These are phyloP conservation scores for Lyophyllum shimeji DNA, from an alignment of 768 basidiomycete species.

Conservation along the genomic window DNA sequence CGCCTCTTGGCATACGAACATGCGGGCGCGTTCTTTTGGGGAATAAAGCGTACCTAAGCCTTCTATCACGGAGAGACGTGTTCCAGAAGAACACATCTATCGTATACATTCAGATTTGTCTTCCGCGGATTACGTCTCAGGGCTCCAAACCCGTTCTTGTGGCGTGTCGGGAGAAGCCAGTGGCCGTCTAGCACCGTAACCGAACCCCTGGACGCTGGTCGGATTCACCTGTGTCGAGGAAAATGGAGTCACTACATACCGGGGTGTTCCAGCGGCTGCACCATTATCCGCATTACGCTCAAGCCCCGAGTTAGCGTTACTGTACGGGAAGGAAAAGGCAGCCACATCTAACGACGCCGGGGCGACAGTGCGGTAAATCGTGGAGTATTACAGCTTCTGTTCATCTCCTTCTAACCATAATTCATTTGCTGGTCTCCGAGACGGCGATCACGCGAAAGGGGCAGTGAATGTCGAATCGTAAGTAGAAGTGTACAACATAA, in stretches of 20 bases:
- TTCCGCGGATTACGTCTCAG: background rate
- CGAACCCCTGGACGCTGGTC: background rate
- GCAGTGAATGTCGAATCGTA: background rate
- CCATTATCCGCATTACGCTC: background rate
- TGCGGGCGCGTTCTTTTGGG: background rate
- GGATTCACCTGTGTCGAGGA: background rate
- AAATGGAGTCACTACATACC: no score
- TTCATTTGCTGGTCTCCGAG: background rate
- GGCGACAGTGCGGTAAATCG: background rate
- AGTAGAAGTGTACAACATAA: background rate
- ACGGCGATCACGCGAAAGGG: background rate
- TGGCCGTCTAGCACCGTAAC: background rate
- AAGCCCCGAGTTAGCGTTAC: background rate
- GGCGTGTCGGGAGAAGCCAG: background rate
- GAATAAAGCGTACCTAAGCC: background rate
- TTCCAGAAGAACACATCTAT: constrained; percentile 10
- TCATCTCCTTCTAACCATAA: background rate
- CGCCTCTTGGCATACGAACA: background rate
- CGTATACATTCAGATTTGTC: background rate
- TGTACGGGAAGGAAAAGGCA: background rate
- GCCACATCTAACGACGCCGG: background rate
- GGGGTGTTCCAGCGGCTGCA: no score
- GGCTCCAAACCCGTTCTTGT: background rate
- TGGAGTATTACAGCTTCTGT: background rate
- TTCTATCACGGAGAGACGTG: background rate